Evolutionary conservation across 2,329 filamentous ascomycete species (phyloP).

Genomic region (Fusarium compactum): DNA sequence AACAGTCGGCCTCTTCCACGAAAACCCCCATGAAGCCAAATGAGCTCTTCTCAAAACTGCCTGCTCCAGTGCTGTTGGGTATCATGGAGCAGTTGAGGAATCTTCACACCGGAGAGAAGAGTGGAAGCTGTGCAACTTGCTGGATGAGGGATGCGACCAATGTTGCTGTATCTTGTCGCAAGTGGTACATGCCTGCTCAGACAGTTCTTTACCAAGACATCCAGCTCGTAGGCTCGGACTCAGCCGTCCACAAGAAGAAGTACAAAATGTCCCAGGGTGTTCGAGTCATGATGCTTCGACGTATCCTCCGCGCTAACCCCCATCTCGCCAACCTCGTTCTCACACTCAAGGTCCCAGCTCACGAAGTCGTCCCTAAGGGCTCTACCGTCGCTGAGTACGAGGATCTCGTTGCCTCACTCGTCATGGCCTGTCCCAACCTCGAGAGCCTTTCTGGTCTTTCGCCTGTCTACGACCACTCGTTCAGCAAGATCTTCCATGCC

Average conservation of each 20-base stretch:
- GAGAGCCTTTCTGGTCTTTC: constrained; percentile 69
- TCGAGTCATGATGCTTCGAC: constrained; percentile 67
- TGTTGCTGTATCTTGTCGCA: constrained; percentile 63
- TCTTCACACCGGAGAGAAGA: constrained; percentile 61
- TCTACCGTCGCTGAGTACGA: constrained; percentile 63
- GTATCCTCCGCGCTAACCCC: constrained; percentile 66
- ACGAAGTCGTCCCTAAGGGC: constrained; percentile 56
- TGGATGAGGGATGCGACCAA: constrained; percentile 72
- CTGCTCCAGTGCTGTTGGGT: constrained; percentile 68
- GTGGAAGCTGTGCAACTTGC: constrained; percentile 71
- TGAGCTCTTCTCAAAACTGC: constrained; percentile 67
- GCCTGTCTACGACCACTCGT: constrained; percentile 66
- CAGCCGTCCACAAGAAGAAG: constrained; percentile 66
- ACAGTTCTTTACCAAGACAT: constrained; percentile 69
- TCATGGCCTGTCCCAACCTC: constrained; percentile 75
- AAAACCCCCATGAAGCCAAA: constrained; percentile 55
- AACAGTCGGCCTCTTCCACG: constrained; percentile 21
- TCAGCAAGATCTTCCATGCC: constrained; percentile 68
- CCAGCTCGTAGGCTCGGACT: constrained; percentile 69
- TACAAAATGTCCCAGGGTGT: constrained; percentile 66
- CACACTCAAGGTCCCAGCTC: constrained; percentile 65
- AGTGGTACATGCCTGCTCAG: constrained; percentile 64
- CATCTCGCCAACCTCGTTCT: constrained; percentile 67
- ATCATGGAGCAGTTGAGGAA: constrained; percentile 67
- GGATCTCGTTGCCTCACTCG: constrained; percentile 68